Conservation (phyloP, 2,329 filamentous ascomycete genomes). For the Xylariaceae sp. region DNA sequence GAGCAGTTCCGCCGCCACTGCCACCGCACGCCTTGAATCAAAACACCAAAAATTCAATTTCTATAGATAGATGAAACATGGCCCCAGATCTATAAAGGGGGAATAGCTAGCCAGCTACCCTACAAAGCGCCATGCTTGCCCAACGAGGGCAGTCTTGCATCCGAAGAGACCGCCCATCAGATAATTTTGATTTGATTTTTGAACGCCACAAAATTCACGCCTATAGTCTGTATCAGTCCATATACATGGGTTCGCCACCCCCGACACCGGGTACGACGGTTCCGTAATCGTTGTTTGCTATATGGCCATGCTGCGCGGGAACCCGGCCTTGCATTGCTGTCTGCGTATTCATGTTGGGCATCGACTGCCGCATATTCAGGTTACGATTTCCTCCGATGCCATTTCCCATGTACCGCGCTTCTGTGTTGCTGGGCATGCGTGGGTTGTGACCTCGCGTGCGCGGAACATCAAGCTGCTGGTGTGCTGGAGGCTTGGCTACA, state of each 20-base stretch:
- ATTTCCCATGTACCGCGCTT: slow-evolving; percentile 40
- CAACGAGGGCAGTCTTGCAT: no score
- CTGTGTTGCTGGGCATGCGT: slow-evolving; percentile 22
- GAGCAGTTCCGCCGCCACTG: no score
- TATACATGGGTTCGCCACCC: slow-evolving; percentile 47
- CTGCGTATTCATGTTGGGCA: slow-evolving; percentile 42
- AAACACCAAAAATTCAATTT: no score
- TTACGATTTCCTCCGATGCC: slow-evolving; percentile 34
- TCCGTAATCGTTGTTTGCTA: slow-evolving; percentile 34
- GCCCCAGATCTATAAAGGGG: no score
- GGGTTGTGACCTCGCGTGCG: slow-evolving; percentile 36
- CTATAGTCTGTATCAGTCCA: slow-evolving; percentile 33
- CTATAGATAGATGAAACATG: no score
- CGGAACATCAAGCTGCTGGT: slow-evolving; percentile 39
- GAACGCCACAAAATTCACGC: no score
- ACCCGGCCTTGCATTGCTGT: slow-evolving; percentile 32
- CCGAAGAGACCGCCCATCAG: no score
- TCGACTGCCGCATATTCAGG: slow-evolving; percentile 39
- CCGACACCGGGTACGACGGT: slow-evolving; percentile 43
- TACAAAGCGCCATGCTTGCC: no score
- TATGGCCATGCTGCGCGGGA: slow-evolving; percentile 28
- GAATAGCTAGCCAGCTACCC: no score
- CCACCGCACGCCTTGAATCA: no score
- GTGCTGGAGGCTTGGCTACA: slow-evolving; percentile 29
- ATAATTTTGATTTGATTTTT: no score